Evolutionary conservation across 139 green algal genomes (phyloP).

Genomic region (Chlorella sp.): DNA sequence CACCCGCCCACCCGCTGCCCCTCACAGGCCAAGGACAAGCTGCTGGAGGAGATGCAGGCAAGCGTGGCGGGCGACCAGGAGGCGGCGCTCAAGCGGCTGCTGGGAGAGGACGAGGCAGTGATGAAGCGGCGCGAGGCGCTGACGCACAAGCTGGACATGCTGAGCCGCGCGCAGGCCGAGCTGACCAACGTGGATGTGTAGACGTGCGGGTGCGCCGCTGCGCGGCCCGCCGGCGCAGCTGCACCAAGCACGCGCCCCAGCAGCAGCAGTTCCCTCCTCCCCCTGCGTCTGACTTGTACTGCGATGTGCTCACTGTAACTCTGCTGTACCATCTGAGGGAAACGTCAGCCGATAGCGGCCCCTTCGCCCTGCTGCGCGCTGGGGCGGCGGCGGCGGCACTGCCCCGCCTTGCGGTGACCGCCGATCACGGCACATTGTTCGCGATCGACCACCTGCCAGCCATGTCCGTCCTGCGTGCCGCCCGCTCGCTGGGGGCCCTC

Average conservation of each 20-base stretch:
- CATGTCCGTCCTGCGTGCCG: background rate
- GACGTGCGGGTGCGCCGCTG: background rate
- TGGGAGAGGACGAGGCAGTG: slow-evolving; percentile 88
- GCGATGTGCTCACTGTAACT: no score
- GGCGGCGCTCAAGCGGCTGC: slow-evolving; percentile 75
- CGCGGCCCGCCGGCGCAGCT: no score
- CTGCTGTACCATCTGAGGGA: no score
- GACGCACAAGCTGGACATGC: slow-evolving; percentile 57
- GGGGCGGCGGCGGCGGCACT: no score
- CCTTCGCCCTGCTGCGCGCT: no score
- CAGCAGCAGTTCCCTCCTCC: no score
- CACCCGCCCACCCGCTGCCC: background rate
- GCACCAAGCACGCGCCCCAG: no score
- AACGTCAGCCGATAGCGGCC: no score
- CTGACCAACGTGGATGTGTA: slow-evolving; percentile 50
- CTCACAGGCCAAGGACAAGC: slow-evolving; percentile 77
- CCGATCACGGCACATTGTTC: no score
- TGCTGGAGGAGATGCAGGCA: slow-evolving; percentile 81
- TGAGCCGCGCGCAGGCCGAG: slow-evolving; percentile 52
- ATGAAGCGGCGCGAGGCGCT: slow-evolving; percentile 69
- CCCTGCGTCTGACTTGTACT: no score
- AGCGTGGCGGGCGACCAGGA: slow-evolving; percentile 85
- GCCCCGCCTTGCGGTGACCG: no score
- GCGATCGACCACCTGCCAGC: background rate
- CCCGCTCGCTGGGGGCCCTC: background rate